phyloP scores from a whole-genome alignment of 164 flowering plant species.

The Vitis vinifera region ASM3070453v1 NC_081809.1:12558501-12559000 shows the following conservation, averaged over 20 bases:
- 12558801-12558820: too few species aligned
- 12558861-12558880: neutral
- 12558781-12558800: neutral
- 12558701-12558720: constrained; percentile 96
- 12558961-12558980: too few species aligned
- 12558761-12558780: neutral
- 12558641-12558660: constrained; percentile 44
- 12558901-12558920: neutral
- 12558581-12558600: too few species aligned
- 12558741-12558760: neutral
- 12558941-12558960: neutral
- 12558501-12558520: too few species aligned
- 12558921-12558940: neutral
- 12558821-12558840: neutral
- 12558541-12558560: too few species aligned
- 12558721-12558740: constrained; percentile 32
- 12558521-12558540: too few species aligned
- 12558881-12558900: too few species aligned
- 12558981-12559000: too few species aligned
- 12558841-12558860: neutral
- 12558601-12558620: neutral
- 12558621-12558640: constrained; percentile 58
- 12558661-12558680: constrained; percentile 74
- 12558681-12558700: constrained; percentile 98
- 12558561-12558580: too few species aligned